These are phyloP conservation scores for Hypoxylon perforatum DNA, from an alignment of 495 filamentous ascomycete genomes.

Conservation along the genomic window DNA sequence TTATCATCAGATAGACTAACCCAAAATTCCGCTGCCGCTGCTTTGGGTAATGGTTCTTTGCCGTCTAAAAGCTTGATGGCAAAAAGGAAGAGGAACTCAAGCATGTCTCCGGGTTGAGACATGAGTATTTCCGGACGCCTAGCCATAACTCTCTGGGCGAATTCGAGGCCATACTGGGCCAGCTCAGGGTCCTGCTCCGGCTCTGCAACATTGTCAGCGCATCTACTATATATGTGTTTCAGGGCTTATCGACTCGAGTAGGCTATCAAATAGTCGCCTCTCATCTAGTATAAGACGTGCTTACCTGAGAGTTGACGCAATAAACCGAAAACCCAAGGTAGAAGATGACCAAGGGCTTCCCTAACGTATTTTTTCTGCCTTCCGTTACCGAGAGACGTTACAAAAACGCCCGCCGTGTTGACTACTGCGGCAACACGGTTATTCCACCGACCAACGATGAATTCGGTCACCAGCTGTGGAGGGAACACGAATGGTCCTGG, in stretches of 20 bases:
- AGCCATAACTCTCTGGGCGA: slow-evolving; percentile 76
- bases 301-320: slow-evolving; percentile 71
- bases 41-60: slow-evolving; percentile 82
- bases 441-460: slow-evolving; percentile 62
- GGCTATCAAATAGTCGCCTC: background rate
- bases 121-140: slow-evolving; percentile 71
- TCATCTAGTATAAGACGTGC: slow-evolving; percentile 15
- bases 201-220: slow-evolving; percentile 48
- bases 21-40: slow-evolving; percentile 84
- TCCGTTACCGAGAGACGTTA: slow-evolving; percentile 70
- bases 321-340: slow-evolving; percentile 73
- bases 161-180: slow-evolving; percentile 44
- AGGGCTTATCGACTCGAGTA: background rate
- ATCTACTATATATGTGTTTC: background rate
- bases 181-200: slow-evolving; percentile 78
- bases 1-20: slow-evolving; percentile 54
- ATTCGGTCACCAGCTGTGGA: slow-evolving; percentile 73
- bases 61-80: slow-evolving; percentile 76
- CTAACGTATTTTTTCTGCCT: slow-evolving; percentile 47
- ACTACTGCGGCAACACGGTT: slow-evolving; percentile 75
- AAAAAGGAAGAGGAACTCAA: slow-evolving; percentile 81
- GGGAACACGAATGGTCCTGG: slow-evolving; percentile 84
- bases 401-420: slow-evolving; percentile 79
- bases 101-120: slow-evolving; percentile 57
- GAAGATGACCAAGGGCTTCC: slow-evolving; percentile 63